Evolutionary conservation across 768 basidiomycete genomes (phyloP).

Genomic region (Pleurotus tuber-regium): DNA sequence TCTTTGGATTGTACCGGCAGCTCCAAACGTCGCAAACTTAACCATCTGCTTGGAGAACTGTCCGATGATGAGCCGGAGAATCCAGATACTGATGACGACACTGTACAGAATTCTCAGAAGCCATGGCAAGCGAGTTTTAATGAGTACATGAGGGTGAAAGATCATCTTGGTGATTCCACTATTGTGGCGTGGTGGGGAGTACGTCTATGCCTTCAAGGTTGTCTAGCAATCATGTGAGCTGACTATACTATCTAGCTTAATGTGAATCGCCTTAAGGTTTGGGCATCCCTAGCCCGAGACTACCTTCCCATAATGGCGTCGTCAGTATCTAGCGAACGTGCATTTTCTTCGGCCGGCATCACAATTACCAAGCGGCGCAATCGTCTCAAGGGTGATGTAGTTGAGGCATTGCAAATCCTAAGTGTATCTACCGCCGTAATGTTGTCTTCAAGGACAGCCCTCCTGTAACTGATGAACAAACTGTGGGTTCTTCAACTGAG

Average conservation of each 20-base stretch:
- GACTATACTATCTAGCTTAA: background rate
- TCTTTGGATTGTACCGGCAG: background rate
- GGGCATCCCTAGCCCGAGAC: slow-evolving; percentile 26
- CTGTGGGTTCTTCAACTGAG: background rate
- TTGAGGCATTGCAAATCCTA: slow-evolving; percentile 24
- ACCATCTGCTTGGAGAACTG: too few relatives aligned
- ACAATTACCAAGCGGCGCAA: slow-evolving; percentile 18
- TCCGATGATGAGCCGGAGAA: background rate
- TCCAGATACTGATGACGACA: background rate
- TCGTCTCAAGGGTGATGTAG: slow-evolving; percentile 23
- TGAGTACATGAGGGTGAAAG: background rate
- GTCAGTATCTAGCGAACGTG: slow-evolving; percentile 21
- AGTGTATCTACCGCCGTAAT: slow-evolving; percentile 15
- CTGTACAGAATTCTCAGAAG: background rate
- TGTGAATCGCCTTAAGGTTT: background rate
- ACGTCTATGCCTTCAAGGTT: background rate
- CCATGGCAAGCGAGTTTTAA: background rate
- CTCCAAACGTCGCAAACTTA: too few relatives aligned
- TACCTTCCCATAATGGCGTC: slow-evolving; percentile 30
- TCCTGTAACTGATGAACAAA: slow-evolving; percentile 8
- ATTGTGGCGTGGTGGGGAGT: background rate
- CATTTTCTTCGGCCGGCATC: slow-evolving; percentile 18
- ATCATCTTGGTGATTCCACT: background rate
- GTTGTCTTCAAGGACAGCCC: background rate
- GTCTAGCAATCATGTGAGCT: background rate